Percentiles rank a stretch among this genome's conserved stretches.
Conservation (phyloP, 108 stramenopile species). For the Cyclotella atomus region DNA sequence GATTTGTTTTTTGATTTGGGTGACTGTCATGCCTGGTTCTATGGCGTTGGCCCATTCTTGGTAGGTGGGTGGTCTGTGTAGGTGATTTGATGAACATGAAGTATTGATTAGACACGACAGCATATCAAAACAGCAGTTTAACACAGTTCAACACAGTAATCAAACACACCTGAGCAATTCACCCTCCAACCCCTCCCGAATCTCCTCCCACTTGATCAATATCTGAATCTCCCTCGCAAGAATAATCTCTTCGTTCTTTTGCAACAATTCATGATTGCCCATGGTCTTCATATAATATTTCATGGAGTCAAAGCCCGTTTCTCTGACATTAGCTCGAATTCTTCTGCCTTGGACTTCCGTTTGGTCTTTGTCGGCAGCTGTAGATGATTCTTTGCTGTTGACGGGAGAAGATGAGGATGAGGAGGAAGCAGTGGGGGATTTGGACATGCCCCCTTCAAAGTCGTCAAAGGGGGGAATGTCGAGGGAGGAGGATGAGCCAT, state of each 20-base stretch:
- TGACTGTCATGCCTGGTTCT: slow-evolving; percentile 35
- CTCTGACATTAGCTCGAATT: slow-evolving; percentile 69
- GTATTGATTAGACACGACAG: not conserved
- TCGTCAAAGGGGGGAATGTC: not conserved
- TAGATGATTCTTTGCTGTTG: not conserved
- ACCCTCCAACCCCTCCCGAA: slow-evolving; percentile 70
- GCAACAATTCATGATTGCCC: slow-evolving; percentile 88
- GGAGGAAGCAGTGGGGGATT: too few relatives aligned
- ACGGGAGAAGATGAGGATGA: not conserved
- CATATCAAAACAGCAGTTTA: not conserved
- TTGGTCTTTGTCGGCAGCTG: not conserved
- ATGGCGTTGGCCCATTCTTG: slow-evolving; percentile 85
- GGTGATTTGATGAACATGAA: not conserved
- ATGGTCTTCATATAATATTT: slow-evolving; percentile 84
- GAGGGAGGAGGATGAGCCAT: not conserved
- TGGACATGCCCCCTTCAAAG: not conserved
- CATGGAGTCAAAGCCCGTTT: slow-evolving; percentile 85
- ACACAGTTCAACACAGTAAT: not conserved
- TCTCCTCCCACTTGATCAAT: slow-evolving; percentile 78
- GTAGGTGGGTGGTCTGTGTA: slow-evolving; percentile 82
- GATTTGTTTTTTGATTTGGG: not conserved
- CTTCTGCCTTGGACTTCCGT: slow-evolving; percentile 42
- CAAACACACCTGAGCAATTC: slow-evolving; percentile 63
- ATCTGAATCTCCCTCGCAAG: slow-evolving; percentile 88
- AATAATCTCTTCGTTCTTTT: slow-evolving; percentile 89